Evolutionary conservation across 257 asterid genomes (phyloP), one percentile per base, ranked within the genome.

Genomic region (Rehmannia glutinosa): DNA sequence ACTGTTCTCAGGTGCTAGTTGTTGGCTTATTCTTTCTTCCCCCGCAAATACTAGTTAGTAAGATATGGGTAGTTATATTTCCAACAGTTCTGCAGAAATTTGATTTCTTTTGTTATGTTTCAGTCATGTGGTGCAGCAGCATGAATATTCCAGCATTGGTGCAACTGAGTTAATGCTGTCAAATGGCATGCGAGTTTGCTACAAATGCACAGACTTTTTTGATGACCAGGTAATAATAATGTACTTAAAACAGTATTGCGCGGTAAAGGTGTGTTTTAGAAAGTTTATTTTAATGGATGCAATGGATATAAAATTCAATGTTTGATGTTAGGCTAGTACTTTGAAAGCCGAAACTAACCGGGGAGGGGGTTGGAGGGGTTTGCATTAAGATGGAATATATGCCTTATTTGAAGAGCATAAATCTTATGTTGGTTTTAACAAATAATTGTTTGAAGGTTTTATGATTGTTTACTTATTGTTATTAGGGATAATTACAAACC

Each of bases 111-210:
- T 72, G 20, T 64, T 69, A 68, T 56, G 38, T 80, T 68, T 60
- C 85, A 92, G 98, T 74, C 75, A 79, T 67, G 80, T 84, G 62
- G 70, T 81, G 73, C 82, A 84, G 82, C 95, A 84, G 89, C 70
- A 72, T 74, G 95, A 89, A 67, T 75, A 81, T 81, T 67, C 88
- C 68, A 65, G 71, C 62, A 80, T 92, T 64, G 91, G 89, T 32
- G 91, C 88, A 8, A 82, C 89, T 25, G 98, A 92, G 82, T 77
- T 92, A 70, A 68, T 86, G 67, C 91, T 92, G 74, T 89, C 98
- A 32, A 92, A 92, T 77, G 97, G 96, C 76, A 84, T 92, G 89
- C 89, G 95, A 72, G 92, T 92, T 76, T 92, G 97, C 84, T 92
- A 89, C 73, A 92, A 92, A 78, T 85, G 89, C 83, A 92, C 98